Evolutionary conservation across 148 eudicot species (phyloP), one percentile per base, ranked within the genome.

Genomic region (Diospyros lotus): DNA sequence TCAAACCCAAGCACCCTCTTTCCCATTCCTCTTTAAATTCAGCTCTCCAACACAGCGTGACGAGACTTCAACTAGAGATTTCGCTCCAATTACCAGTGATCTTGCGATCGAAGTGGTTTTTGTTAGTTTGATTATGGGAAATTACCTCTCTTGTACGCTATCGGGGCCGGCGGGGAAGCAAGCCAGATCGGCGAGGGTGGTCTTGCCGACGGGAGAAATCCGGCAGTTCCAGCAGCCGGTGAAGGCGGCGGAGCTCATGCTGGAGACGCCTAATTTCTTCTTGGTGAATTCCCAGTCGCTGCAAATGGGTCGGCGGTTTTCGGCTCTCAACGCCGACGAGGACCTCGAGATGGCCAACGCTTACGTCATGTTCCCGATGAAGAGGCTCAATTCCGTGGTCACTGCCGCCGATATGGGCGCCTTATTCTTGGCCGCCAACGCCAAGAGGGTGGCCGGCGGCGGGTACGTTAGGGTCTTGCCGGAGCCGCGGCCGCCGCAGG

Each of bases 231-330:
- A 81, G 15, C 77, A 89, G 55, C 83, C 87, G 0, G 75, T 64
- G 2, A 90, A 89, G 39, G 97, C 94, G 0, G 98, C 97, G 0
- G 98, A 95, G 68, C 75, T 90, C 17, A 95, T 95, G 98, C 74
- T 95, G 13, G 98, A 95, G 45, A 74, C 81, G 0, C 98, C 97
- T 0, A 84, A 78, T 15, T 83, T 39, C 63, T 95, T 95, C 72
- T 59, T 95, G 3, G 90, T 86, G 7, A 83, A 88, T 71, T 82
- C 93, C 0, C 75, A 28, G 44, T 84, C 91, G 4, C 81, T 95
- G 5, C 85, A 84, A 3, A 75, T 84, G 17, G 94, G 96, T 0
- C 71, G 82, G 48, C 52, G 97, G 69, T 88, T 95, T 69, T 72
- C 85, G 2, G 82, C 98, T 4, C 86, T 95, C 11, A 82, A 77